Evolutionary conservation across 2,329 filamentous ascomycete species (phyloP), one percentile per base, ranked within the genome.

Genomic region (Phialocephala sp.): DNA sequence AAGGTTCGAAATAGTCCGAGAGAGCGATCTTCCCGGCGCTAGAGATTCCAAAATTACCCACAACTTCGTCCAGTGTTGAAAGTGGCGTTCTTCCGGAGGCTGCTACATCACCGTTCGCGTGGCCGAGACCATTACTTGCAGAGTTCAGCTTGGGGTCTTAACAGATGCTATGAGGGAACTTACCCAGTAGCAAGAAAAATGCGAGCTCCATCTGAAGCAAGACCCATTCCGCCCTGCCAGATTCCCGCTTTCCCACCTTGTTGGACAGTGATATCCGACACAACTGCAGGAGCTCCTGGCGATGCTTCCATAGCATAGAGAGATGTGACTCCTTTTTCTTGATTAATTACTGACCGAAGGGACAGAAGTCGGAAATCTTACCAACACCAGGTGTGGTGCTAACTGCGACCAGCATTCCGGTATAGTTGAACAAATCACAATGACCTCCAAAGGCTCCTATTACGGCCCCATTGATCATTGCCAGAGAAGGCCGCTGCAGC

Each of bases 1-100:
- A 83, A 0, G 84, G 84, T 78, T 85, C 83, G 65, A 86, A 86
- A 70, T 85, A 86, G 60, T 86, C 84, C 11, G 79, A 76, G 4
- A 85, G 68, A 0, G 76, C 76, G 0, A 85, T 79, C 50, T 83
- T 79, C 8, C 81, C 82, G 1, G 79, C 76, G 0, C 70, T 63
- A 32, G 79, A 78, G 36, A 81, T 73, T 0, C 76, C 78, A 75
- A 83, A 79, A 67, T 81, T 81, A 8, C 80, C 78, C 0, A 81
- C 79, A 0, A 80, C 79, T 68, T 84, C 78, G 39, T 83, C 81
- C 39, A 83, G 74, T 0, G 81, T 77, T 18, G 70, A 73, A 22
- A 79, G 69, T 5, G 73, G 71, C 1, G 72, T 68, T 65, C 74
- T 70, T 8, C 77, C 77, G n/a, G 74, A 76, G 9, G 77, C 76